Evolutionary conservation across 176 grass and related monocot genomes (phyloP).

Genomic region (Oryza meyeriana): DNA sequence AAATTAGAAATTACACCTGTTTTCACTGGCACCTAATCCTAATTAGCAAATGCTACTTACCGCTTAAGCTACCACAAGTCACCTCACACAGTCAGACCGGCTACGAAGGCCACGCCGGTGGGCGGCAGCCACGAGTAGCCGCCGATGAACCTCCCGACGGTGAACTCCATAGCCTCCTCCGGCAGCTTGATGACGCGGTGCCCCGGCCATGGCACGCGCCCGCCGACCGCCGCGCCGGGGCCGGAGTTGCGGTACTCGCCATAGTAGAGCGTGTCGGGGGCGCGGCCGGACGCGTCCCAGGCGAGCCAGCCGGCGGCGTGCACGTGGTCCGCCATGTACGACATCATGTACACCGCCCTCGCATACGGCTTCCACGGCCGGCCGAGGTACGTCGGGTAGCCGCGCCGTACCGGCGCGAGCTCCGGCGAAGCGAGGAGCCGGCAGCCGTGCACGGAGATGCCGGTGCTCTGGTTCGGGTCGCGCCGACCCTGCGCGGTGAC

Average conservation of each 20-base stretch:
- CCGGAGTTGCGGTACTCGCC: conserved; percentile 72
- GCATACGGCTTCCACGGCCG: conserved; percentile 72
- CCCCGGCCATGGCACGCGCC: conserved; percentile 45
- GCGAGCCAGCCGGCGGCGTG: conserved; percentile 56
- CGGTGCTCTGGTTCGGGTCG: conserved; percentile 73
- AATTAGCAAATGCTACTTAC: background rate
- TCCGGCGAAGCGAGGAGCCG: conserved; percentile 31
- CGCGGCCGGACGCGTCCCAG: conserved; percentile 49
- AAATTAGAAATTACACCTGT: background rate
- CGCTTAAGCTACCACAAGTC: background rate
- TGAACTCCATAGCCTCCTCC: conserved; percentile 64
- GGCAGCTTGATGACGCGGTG: conserved; percentile 46
- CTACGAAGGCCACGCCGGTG: conserved; percentile 55
- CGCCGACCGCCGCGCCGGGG: conserved; percentile 39
- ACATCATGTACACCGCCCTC: conserved; percentile 51
- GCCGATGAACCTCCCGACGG: conserved; percentile 46
- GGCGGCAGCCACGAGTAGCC: conserved; percentile 56
- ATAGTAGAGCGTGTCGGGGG: conserved; percentile 59
- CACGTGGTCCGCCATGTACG: conserved; percentile 58
- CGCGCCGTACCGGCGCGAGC: conserved; percentile 21
- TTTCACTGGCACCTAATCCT: background rate
- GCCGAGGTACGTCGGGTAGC: conserved; percentile 51
- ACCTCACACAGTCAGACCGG: conserved; percentile 35
- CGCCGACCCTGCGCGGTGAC: conserved; percentile 51
- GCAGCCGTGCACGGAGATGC: conserved; percentile 62